phyloP scores from a whole-genome alignment of 108 stramenopile species.

The Fistulifera solaris region DNA sequence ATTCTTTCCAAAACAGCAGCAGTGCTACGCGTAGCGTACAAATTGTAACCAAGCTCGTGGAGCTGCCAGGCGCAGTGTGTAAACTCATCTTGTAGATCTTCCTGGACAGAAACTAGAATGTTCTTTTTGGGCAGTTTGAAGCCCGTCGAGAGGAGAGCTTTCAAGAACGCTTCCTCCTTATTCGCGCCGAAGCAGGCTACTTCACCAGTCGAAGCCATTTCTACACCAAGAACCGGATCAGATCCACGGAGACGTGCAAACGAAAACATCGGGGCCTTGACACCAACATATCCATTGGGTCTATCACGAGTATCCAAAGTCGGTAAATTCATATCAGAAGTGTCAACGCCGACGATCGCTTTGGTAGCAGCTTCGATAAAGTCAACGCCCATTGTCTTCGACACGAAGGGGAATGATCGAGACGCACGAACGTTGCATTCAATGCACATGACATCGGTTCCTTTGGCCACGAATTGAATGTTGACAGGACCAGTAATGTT shows the following conservation, averaged over 20 bases:
- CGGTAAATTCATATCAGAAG: slow-evolving; percentile 85
- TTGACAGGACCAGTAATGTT: slow-evolving; percentile 98
- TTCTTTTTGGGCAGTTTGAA: slow-evolving; percentile 94
- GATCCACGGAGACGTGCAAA: slow-evolving; percentile 97
- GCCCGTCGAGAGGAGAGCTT: slow-evolving; percentile 87
- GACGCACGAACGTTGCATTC: slow-evolving; percentile 98
- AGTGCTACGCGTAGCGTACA: slow-evolving; percentile 86
- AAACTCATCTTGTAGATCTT: slow-evolving; percentile 72
- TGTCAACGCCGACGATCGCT: slow-evolving; percentile 76
- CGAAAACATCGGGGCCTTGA: slow-evolving; percentile 98
- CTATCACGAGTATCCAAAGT: slow-evolving; percentile 79
- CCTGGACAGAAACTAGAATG: slow-evolving; percentile 80
- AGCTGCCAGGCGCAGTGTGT: slow-evolving; percentile 83
- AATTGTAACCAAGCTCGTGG: slow-evolving; percentile 79
- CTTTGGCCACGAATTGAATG: slow-evolving; percentile 97
- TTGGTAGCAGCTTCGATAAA: slow-evolving; percentile 95
- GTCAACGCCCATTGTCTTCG: slow-evolving; percentile 96
- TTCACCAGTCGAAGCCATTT: slow-evolving; percentile 99
- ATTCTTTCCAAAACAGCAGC: slow-evolving; percentile 76
- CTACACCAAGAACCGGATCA: slow-evolving; percentile 96
- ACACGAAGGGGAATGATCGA: slow-evolving; percentile 97
- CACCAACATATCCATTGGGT: slow-evolving; percentile 88
- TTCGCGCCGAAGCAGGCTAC: slow-evolving; percentile 98
- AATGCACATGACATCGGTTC: slow-evolving; percentile 95
- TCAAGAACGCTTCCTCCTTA: slow-evolving; percentile 97